Evolutionary conservation across 192 early-diverging fungal species (phyloP), one percentile per base, ranked within the genome.

Genomic region (Podila clonocystis): DNA sequence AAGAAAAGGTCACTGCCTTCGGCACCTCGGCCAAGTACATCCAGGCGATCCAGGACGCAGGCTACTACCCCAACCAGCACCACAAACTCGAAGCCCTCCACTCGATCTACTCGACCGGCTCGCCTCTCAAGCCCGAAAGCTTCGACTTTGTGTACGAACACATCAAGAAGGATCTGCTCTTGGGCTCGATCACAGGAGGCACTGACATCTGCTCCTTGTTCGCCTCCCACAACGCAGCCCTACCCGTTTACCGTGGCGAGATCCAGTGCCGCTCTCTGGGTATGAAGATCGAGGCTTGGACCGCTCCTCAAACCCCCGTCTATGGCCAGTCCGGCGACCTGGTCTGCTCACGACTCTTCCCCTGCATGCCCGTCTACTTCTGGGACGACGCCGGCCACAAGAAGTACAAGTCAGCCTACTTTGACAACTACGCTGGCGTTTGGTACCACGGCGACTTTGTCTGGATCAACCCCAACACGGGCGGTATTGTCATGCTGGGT

Each of bases 381-480:
- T 99, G 94, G 92, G 97, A 99, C 77, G 82, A 84, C 19, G 73
- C 85, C 2, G 86, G 83, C 17, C 83, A 88, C 71, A 70, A 82
- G 58, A 95, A 96, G 82, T 99, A 99, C 85, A 88, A 68, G 63
- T 72, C 77, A 11, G 95, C 98, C 0, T 99, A 99, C 83, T 99
- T 99, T 88, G 86, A 88, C 33, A 88, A 92, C 57, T 95, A 95
- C 75, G 82, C 88, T 1, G 83, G 90, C 69, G 89, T 97, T 31
- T 99, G 98, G 98, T 95, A 97, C 85, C 97, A 99, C 76, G 96
- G 97, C 30, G 97, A 99, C 79, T 99, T 95, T 85, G 90, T 98
- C 65, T 84, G 88, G 63, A 92, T 98, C 65, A 95, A 95, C 79
- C 85, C 90, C 41, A 84, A 82, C 15, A 98, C 96, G 0, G 94